A percentile compares a stretch with the other conserved stretches of the same genome.
Evolutionary conservation across 805 yeast genomes (phyloP).

Genomic region (Nakazawaea siamensis): DNA sequence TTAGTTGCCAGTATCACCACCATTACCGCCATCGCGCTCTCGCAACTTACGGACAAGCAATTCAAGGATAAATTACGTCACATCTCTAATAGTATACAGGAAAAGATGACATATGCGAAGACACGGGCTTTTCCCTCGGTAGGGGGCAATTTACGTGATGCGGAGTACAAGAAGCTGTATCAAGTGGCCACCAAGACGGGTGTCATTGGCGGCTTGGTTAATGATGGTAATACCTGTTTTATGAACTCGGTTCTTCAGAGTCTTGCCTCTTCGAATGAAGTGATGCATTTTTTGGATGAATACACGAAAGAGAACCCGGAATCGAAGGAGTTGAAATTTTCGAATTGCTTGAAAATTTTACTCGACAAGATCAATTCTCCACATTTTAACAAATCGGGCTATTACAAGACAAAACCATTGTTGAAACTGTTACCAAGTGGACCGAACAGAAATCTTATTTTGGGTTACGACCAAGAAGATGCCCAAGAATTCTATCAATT

Average conservation of each 20-base stretch:
- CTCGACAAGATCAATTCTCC: conserved; percentile 46
- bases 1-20: conserved; percentile 3
- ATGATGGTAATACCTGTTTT: conserved; percentile 92
- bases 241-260: conserved; percentile 88
- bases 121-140: conserved; percentile 13
- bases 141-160: conserved; percentile 13
- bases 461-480: conserved; percentile 90
- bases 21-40: conserved; percentile 1
- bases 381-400: conserved; percentile 48
- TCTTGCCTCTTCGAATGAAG: conserved; percentile 62
- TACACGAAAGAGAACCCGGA: conserved; percentile 18
- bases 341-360: conserved; percentile 42
- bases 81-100: conserved; percentile 17
- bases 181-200: conserved; percentile 46
- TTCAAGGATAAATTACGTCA: not conserved
- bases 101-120: conserved; percentile 14
- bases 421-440: conserved; percentile 61
- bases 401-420: conserved; percentile 52
- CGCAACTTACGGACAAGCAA: conserved; percentile 1
- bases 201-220: conserved; percentile 79
- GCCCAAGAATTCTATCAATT: conserved; percentile 94
- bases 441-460: conserved; percentile 66
- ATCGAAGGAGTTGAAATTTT: conserved; percentile 29
- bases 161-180: conserved; percentile 13
- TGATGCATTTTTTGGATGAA: conserved; percentile 46